Base-by-base conservation (phyloP, 1,139 yeast species). In the Taphrina flavorubra region DNA sequence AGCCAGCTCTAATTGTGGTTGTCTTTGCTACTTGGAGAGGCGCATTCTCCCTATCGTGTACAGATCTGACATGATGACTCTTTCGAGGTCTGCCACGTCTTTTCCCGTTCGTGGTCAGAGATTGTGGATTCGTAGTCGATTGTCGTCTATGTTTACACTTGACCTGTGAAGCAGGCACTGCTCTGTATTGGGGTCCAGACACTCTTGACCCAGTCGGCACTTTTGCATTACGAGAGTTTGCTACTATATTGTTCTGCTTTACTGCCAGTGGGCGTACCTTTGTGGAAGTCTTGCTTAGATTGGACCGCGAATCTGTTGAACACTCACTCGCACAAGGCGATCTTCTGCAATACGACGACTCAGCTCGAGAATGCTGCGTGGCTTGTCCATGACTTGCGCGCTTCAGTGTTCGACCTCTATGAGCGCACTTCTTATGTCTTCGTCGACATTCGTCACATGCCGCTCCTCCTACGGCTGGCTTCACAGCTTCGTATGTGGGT, bases 381-480 rank as follows among this genome's bases (percentile, higher is more conserved):
- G 47, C 7, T n/a, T n/a, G 18, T 34, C 36, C 36, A 10, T 36
- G 10, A 5, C 11, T 31, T 7, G 58, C 13, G 42, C 16, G 16
- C n/a, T 16, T 7, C 58, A 6, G 42, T 2, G 18, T 13, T 5
- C 60, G 37, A 31, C 36, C 49, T 40, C 49, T 13, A 40, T 63
- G 67, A 4, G 42, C 46, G 25, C 67, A 63, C 31, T 51, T 46
- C 36, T 63, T 63, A 25, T 63, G 67, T 14, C 46, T 57, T 11
- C 51, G 53, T 20, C 67, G 46, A 25, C 67, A 63, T 2, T 46
- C 42, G 13, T 63, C 56, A 36, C 67, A 63, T 1, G 67, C 61
- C n/a, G 65, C 57, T 14, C 65, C 46, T 8, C 34, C 16, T 4
- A 31, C 16, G 7, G 16, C 34, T n/a, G 37, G 4, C 34, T 31